Evolutionary conservation across 805 yeast species (phyloP), one percentile per base, ranked within the genome.

Genomic region (Candida qinlingensis): DNA sequence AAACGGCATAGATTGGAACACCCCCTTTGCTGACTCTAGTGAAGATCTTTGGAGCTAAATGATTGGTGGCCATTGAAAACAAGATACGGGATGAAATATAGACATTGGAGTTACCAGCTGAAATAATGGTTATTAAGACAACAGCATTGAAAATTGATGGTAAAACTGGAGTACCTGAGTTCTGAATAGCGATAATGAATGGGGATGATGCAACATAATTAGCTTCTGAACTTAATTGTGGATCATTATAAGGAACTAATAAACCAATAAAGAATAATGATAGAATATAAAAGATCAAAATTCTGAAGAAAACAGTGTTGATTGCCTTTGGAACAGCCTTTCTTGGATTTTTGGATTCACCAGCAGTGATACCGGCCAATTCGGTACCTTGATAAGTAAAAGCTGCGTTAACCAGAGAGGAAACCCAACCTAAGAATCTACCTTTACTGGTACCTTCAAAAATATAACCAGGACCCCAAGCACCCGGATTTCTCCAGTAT

Each of bases 71-170:
- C 65, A 84, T 70, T 12, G 82, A 79, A 58, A 73, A 82, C 45
- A 83, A 61, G 39, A 81, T 70, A 66, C 91, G 71, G 4, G 88
- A 82, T 44, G 87, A 85, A 55, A 81, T 78, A 65, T 83, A 83
- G 37, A 83, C 71, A 58, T 81, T 81, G 9, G 88, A 81, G 67
- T 83, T 84, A 59, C 81, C 89, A 27, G 89, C 88, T n/a, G 88
- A 83, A 40, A 82, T 71, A 46, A 83, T 76, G 27, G 89, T 80
- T 26, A 75, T 57, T 43, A 83, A 62, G 51, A 84, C 79, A 46
- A 83, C 82, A n/a, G 83, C 89, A 58, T 84, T 84, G 64, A 83
- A 80, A 42, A 84, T 79, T 58, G 77, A 74, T 35, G 88, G 87
- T 49, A 84, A 69, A 2, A 80, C 74, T 50, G 28, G 19, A 7